Conservation (phyloP, 140 eudicot species). For the Stevia rebaudiana region DNA sequence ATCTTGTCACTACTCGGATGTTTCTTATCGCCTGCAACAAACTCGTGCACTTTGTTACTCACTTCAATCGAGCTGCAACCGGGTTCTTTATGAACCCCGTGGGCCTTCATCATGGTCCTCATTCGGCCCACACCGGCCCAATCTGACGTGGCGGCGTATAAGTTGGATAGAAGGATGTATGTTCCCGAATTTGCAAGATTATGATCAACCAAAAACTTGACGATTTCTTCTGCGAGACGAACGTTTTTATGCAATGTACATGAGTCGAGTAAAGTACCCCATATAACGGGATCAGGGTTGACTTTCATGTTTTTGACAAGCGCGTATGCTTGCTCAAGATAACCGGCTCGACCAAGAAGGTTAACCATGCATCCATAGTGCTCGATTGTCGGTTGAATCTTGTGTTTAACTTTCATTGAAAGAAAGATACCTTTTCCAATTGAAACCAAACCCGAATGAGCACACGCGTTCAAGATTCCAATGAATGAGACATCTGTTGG, state of each 20-base stretch:
- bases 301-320: constrained; percentile 44
- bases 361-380: constrained; percentile 95
- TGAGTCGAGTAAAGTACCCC: constrained; percentile 77
- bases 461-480: constrained; percentile 71
- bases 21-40: constrained; percentile 75
- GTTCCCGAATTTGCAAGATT: constrained; percentile 58
- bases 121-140: constrained; percentile 72
- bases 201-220: constrained; percentile 29
- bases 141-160: constrained; percentile 55
- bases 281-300: constrained; percentile 53
- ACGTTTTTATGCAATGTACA: constrained; percentile 62
- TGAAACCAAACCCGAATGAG: constrained; percentile 69
- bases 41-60: constrained; percentile 60
- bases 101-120: constrained; percentile 62
- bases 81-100: constrained; percentile 67
- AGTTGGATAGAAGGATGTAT: constrained; percentile 67
- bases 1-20: constrained; percentile 58
- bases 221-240: constrained; percentile 55
- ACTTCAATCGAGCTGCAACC: constrained; percentile 90
- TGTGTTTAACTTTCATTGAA: constrained; percentile 43
- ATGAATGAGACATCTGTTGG: constrained; percentile 69
- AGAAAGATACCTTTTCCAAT: constrained; percentile 46
- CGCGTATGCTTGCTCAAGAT: constrained; percentile 60
- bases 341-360: constrained; percentile 84
- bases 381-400: constrained; percentile 50